A percentile compares a stretch with the other conserved stretches of the same genome.
phyloP scores from a whole-genome alignment of 352 stramenopile genomes.

The Globisporangium okanoganense region DNA sequence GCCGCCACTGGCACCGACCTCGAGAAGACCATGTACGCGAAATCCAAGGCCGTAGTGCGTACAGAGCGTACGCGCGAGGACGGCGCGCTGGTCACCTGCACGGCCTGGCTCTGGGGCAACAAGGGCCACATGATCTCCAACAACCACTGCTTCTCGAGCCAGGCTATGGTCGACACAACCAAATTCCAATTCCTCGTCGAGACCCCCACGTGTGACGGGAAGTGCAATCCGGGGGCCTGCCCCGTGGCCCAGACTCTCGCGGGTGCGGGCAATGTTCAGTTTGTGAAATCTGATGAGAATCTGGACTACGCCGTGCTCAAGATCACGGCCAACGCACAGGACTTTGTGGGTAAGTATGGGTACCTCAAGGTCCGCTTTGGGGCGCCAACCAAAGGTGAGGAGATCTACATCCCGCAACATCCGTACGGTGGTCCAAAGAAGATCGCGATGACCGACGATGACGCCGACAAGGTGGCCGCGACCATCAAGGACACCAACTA shows the following conservation, averaged over 20 bases:
- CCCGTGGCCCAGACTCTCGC: slow-evolving; percentile 32
- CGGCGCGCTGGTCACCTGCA: slow-evolving; percentile 40
- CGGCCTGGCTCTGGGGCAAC: slow-evolving; percentile 26
- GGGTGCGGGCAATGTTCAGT: slow-evolving; percentile 42
- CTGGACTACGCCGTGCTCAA: slow-evolving; percentile 58
- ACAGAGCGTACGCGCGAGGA: slow-evolving; percentile 46
- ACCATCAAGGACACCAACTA: slow-evolving; percentile 34
- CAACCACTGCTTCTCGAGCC: slow-evolving; percentile 36
- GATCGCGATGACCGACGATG: slow-evolving; percentile 51
- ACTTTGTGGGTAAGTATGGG: slow-evolving; percentile 41
- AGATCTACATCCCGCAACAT: slow-evolving; percentile 76
- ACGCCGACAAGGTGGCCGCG: slow-evolving; percentile 27
- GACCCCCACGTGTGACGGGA: slow-evolving; percentile 18
- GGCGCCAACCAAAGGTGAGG: slow-evolving; percentile 35
- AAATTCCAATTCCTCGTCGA: slow-evolving; percentile 23
- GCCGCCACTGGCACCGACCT: slow-evolving; percentile 27
- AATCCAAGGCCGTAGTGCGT: slow-evolving; percentile 41
- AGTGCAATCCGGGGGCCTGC: slow-evolving; percentile 19
- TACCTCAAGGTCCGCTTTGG: slow-evolving; percentile 62
- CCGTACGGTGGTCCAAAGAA: slow-evolving; percentile 55
- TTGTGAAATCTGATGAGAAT: slow-evolving; percentile 47
- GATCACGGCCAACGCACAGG: slow-evolving; percentile 31
- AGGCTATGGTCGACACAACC: slow-evolving; percentile 31
- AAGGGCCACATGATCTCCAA: slow-evolving; percentile 37
- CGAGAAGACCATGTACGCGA: slow-evolving; percentile 36